Percentiles rank a stretch among this genome's conserved stretches.
Conservation (phyloP, 305 asterid genomes). For the Fraxinus ornus region DNA sequence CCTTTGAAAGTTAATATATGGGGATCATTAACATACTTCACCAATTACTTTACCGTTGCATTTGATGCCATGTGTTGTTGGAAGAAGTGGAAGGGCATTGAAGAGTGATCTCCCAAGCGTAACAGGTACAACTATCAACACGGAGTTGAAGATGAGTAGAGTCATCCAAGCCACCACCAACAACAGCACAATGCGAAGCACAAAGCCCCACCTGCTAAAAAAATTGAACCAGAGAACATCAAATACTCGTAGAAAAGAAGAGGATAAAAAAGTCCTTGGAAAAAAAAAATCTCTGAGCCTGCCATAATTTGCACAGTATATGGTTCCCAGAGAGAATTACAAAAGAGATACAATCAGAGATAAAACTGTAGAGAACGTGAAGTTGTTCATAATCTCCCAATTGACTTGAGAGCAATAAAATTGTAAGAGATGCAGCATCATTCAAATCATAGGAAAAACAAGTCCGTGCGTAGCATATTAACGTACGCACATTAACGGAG, state of each 20-base stretch:
- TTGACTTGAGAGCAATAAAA: not conserved
- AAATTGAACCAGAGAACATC: conserved; percentile 35
- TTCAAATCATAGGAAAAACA: not conserved
- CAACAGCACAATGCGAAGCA: conserved; percentile 75
- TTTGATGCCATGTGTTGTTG: conserved; percentile 87
- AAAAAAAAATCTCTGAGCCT: not conserved
- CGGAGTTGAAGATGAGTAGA: conserved; percentile 75
- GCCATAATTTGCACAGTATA: not conserved
- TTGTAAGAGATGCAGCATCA: not conserved
- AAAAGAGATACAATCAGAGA: not conserved
- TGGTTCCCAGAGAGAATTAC: not conserved
- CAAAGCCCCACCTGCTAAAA: conserved; percentile 86
- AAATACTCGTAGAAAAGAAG: conserved; percentile 20
- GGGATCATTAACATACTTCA: conserved; percentile 7
- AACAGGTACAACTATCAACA: conserved; percentile 78
- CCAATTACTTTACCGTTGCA: conserved; percentile 70
- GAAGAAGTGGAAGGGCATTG: conserved; percentile 83
- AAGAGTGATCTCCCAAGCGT: conserved; percentile 85
- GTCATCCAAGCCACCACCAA: conserved; percentile 98
- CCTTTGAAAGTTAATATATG: not conserved
- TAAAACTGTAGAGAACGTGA: not conserved
- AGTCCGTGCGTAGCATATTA: not conserved
- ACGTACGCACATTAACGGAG: not conserved
- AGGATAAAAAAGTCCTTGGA: not conserved
- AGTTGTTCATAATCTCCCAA: not conserved